phyloP scores from a whole-genome alignment of 176 grass and related monocot species.

The Paspalum notatum region DNA sequence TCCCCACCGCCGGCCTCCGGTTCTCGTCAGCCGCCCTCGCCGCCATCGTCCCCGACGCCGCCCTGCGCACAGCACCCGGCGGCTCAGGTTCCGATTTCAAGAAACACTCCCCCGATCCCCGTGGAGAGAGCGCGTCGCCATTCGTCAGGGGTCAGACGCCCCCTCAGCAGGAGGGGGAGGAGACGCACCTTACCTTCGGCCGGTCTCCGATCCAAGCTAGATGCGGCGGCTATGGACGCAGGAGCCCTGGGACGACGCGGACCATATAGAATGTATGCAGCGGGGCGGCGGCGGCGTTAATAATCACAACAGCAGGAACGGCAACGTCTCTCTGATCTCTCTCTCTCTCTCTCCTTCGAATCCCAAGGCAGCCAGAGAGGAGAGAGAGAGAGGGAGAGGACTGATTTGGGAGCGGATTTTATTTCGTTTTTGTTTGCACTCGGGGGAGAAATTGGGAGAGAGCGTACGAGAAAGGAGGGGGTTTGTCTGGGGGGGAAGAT shows the following conservation, averaged over 20 bases:
- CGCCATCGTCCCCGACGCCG: slow-evolving; percentile 56
- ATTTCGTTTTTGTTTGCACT: not conserved
- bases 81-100: slow-evolving; percentile 39
- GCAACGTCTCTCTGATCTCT: slow-evolving; percentile 33
- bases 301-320: slow-evolving; percentile 16
- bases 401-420: slow-evolving; percentile 33
- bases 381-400: slow-evolving; percentile 22
- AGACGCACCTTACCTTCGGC: not conserved
- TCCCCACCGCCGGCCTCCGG: slow-evolving; percentile 33
- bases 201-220: slow-evolving; percentile 26
- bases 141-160: slow-evolving; percentile 1
- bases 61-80: slow-evolving; percentile 27
- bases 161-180: not conserved
- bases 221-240: not conserved
- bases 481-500: slow-evolving; percentile 46
- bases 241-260: slow-evolving; percentile 7
- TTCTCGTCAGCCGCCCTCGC: slow-evolving; percentile 54
- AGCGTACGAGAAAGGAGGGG: slow-evolving; percentile 29
- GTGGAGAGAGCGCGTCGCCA: not conserved
- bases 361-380: slow-evolving; percentile 34
- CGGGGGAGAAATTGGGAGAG: not conserved
- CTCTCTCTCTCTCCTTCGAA: slow-evolving; percentile 27
- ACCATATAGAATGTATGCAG: not conserved
- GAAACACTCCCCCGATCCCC: not conserved
- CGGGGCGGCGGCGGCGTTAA: slow-evolving; percentile 37